These are phyloP conservation scores for Lactarius trivialis DNA, from an alignment of 768 basidiomycete genomes.

Conservation along the genomic window DNA sequence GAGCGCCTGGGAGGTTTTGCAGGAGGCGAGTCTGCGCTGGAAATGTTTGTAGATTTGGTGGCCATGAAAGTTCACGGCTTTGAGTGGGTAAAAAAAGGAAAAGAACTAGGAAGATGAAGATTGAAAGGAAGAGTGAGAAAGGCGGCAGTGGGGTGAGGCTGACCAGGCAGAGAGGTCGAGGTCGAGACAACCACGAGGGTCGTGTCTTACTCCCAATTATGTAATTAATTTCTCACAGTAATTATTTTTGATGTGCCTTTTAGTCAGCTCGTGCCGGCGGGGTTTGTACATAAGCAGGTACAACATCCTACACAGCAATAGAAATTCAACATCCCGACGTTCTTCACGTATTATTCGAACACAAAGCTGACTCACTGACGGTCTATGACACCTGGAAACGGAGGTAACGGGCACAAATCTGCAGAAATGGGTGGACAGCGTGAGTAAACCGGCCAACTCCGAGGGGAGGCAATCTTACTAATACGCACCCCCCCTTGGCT, in stretches of 20 bases:
- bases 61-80: conserved; percentile 3
- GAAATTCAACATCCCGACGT: conserved; percentile 9
- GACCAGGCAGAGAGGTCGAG: conserved; percentile 3
- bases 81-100: background rate
- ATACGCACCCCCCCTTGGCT: conserved; percentile 26
- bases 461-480: conserved; percentile 29
- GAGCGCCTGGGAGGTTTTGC: conserved; percentile 10
- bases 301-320: background rate
- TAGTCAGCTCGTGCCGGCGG: background rate
- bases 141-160: conserved; percentile 1
- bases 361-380: background rate
- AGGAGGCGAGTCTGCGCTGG: background rate
- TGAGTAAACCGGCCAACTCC: conserved; percentile 24
- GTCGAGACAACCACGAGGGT: conserved; percentile 3
- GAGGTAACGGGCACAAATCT: background rate
- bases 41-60: background rate
- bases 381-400: background rate
- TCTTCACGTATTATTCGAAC: background rate
- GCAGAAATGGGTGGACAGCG: conserved; percentile 9
- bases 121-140: background rate
- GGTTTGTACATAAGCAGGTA: conserved; percentile 18
- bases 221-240: background rate
- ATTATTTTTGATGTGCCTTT: too few species aligned
- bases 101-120: background rate
- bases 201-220: background rate